Evolutionary conservation across 2,329 filamentous ascomycete genomes (phyloP), one percentile per base, ranked within the genome.

Genomic region (Plectosphaerella cucumerina): DNA sequence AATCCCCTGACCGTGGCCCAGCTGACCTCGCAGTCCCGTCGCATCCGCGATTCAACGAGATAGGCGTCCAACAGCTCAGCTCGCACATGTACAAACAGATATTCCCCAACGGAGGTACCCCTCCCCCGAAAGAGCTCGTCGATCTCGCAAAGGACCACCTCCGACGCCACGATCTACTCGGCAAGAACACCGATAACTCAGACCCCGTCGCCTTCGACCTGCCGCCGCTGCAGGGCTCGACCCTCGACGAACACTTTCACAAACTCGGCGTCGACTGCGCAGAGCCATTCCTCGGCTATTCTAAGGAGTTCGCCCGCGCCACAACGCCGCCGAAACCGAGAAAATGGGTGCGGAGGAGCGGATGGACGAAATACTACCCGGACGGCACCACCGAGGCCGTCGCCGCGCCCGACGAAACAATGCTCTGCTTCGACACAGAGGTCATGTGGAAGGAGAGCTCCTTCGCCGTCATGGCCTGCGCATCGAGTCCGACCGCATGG

Each of bases 391-490:
- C 78, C 15, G 88, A 94, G 64, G 67, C 77, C 3, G 82, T 96
- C 5, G 84, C 87, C 54, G 82, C 84, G 10, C 94, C 95, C 0
- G 78, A 93, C 54, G 92, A 94, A 64, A 72, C 81, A 4, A 86
- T 93, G 77, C 74, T 97, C 50, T 92, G 88, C 35, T 99, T 99
- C 60, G 94, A 99, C 69, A 96, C 92, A 1, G 94, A 99, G 69
- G 92, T 97, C 44, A 86, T 99, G 86, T 99, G 87, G 81, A 96
- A 95, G 65, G 84, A 94, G 64, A 93, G 86, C 58, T 86, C 88
- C 0, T 99, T 90, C 67, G 91, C 95, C 1, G 90, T 96, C 51
- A 97, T 99, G 90, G 94, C 95, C 20, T 97, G 93, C 65, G 94
- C 95, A 14, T 89, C 86, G 17, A 91, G 91, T 59, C 86, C 90